Evolutionary conservation across 192 early-diverging fungal genomes (phyloP).

Genomic region (Gamsiella multidivaricata): DNA sequence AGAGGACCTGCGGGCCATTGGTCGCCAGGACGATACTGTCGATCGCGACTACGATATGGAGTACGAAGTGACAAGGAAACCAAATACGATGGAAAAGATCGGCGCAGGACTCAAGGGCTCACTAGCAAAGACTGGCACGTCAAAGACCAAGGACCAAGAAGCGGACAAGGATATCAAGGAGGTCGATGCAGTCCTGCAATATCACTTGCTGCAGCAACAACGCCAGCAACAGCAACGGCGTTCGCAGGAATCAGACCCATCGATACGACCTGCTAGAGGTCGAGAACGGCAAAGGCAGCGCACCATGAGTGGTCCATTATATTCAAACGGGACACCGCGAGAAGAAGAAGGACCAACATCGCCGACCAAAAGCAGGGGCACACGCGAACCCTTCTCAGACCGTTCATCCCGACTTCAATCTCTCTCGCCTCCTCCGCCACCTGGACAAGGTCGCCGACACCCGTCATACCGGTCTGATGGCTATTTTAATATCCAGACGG

Average conservation of each 20-base stretch:
- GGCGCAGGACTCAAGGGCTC: constrained; percentile 33
- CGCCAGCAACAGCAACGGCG: constrained; percentile 9
- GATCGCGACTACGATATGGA: neutral
- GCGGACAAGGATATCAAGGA: neutral
- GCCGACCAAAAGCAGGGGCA: neutral
- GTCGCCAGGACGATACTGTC: neutral
- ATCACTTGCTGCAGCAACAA: constrained; percentile 18
- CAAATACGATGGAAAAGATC: constrained; percentile 9
- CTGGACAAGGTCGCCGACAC: constrained; percentile 11
- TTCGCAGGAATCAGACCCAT: neutral
- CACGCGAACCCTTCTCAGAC: constrained; percentile 1
- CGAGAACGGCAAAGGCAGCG: constrained; percentile 6
- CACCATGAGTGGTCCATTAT: constrained; percentile 4
- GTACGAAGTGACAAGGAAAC: neutral
- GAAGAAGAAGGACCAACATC: neutral
- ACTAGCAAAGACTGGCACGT: constrained; percentile 14
- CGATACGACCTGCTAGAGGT: neutral
- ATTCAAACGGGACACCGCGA: neutral
- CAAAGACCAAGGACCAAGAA: constrained; percentile 17
- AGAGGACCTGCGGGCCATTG: too few relatives aligned
- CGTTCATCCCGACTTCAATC: constrained; percentile 20
- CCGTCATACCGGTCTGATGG: constrained; percentile 27
- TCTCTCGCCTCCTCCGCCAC: constrained; percentile 28
- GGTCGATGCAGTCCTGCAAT: constrained; percentile 27
- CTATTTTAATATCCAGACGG: neutral